Base-by-base conservation (phyloP, 768 basidiomycete genomes). In the Leucocoprinus birnbaumii region DNA sequence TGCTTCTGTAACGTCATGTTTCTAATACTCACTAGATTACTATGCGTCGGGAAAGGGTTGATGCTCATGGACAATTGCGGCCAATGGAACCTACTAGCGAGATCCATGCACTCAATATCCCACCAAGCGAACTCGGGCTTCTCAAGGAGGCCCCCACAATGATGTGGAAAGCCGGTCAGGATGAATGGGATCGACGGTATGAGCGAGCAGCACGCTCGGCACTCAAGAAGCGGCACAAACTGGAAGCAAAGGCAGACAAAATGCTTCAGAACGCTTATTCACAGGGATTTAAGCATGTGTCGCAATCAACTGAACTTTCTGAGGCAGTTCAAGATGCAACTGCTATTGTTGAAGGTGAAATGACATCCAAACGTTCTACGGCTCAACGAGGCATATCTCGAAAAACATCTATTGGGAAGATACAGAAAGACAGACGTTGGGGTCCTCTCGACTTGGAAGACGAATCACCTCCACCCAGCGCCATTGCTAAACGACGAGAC, bases 1-100 rank as follows among this genome's bases (percentile, higher is more conserved):
- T n/a, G n/a, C n/a, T n/a, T n/a, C n/a, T n/a, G n/a, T n/a, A n/a
- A n/a, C n/a, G n/a, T n/a, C n/a, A n/a, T n/a, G n/a, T n/a, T n/a
- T n/a, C n/a, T n/a, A n/a, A n/a, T n/a, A n/a, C n/a, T n/a, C 64
- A 13, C 61, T 64, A 16, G 63, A 73, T 10, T 16, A 65, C 13
- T n/a, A 79, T 91, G 81, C 80, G 91, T 59, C 80, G 91, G 7
- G 89, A 93, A 65, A 78, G 91, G 14, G 85, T 92, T 16, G 77
- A 86, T 56, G 76, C 83, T 3, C 68, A 75, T 25, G 90, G 90
- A 0, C 64, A 68, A 6, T 69, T 80, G 4, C 77, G 91, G 27
- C 73, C 80, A 0, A 81, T 93, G 76, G 90, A 93, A 60, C 72
- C 81, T 0, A 66, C 68, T 41, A 72, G 74, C 9, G 76, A 85